Evolutionary conservation across 257 asterid species (phyloP).

Genomic region (Pogostemon cablin): DNA sequence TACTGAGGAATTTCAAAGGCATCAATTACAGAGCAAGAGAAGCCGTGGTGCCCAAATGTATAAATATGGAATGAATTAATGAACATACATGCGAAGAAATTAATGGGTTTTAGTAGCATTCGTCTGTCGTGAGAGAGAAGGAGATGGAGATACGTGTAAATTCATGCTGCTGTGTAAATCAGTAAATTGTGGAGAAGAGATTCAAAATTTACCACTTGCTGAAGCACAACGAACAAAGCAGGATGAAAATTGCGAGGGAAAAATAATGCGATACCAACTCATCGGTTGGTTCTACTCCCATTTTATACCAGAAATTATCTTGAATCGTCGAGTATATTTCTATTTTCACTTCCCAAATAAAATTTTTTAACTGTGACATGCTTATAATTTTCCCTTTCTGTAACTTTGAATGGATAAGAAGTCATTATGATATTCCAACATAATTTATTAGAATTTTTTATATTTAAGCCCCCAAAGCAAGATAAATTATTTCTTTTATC

Average conservation of each 20-base stretch:
- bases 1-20: constrained; percentile 17
- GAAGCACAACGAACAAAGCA: background rate
- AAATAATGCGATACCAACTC: no score
- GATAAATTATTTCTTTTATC: no score
- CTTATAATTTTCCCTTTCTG: no score
- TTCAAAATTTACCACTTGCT: background rate
- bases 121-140: background rate
- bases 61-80: constrained; percentile 41
- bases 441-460: no score
- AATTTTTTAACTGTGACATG: no score
- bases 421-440: no score
- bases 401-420: no score
- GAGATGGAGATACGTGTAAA: constrained; percentile 31
- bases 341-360: no score
- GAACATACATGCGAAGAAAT: constrained; percentile 31
- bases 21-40: constrained; percentile 17
- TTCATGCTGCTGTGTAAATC: constrained; percentile 36
- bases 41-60: constrained; percentile 38
- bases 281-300: no score
- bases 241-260: background rate
- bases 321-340: no score
- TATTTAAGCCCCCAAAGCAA: no score
- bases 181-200: constrained; percentile 23
- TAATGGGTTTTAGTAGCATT: background rate
- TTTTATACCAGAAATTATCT: no score